Evolutionary conservation across 2,329 filamentous ascomycete species (phyloP).

Genomic region (Sporothrix pseudoabietina): DNA sequence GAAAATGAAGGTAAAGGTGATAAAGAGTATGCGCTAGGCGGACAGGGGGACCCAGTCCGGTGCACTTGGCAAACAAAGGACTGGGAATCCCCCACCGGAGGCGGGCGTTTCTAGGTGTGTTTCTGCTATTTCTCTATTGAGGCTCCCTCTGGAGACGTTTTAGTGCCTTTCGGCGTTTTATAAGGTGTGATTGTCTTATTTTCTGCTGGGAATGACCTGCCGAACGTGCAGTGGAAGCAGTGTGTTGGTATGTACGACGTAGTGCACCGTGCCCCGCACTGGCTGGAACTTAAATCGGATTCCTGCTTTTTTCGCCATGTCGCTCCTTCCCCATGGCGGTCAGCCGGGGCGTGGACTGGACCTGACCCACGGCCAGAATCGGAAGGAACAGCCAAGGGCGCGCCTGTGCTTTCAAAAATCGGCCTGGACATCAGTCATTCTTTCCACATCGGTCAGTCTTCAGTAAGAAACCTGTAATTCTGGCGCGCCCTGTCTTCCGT

Average conservation of each 20-base stretch:
- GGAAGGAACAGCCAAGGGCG: conserved; percentile 26
- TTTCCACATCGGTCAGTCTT: conserved; percentile 23
- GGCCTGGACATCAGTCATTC: conserved; percentile 19
- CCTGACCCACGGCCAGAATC: conserved; percentile 27
- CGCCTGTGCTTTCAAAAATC: neutral
- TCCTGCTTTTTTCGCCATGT: neutral
- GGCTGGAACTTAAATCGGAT: conserved; percentile 7
- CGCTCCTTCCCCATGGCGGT: conserved; percentile 10
- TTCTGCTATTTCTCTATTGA: neutral
- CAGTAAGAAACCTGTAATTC: conserved; percentile 23
- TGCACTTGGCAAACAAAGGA: neutral
- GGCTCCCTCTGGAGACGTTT: neutral
- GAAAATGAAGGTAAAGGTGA: conserved; percentile 2
- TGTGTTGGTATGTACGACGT: neutral
- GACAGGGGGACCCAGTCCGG: neutral
- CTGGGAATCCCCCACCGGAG: conserved; percentile 11
- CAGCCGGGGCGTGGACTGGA: neutral
- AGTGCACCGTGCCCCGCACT: conserved; percentile 28
- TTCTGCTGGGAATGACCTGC: neutral
- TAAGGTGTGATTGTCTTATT: neutral
- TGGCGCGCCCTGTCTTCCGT: neutral
- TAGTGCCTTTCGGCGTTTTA: neutral
- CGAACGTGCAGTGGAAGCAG: neutral
- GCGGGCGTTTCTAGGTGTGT: neutral
- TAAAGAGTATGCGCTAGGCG: conserved; percentile 9